A percentile compares a stretch with the other conserved stretches of the same genome.
Conservation (phyloP, 345 rosid genomes). For the Lepidium africanum region DNA sequence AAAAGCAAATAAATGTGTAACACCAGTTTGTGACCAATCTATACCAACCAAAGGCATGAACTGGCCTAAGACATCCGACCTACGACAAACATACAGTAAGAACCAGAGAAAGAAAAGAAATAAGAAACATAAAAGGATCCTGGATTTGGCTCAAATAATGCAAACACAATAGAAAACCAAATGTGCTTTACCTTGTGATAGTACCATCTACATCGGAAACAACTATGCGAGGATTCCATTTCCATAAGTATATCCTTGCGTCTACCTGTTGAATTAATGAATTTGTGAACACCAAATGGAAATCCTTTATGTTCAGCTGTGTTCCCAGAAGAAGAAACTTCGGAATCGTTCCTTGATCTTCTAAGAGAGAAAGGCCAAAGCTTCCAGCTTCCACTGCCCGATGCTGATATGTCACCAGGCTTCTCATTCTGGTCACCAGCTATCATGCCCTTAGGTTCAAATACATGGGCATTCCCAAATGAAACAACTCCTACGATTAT, state of each 20-base stretch:
- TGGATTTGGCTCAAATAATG: background rate
- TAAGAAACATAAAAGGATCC: constrained; percentile 1
- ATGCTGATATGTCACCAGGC: constrained; percentile 33
- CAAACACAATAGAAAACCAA: background rate
- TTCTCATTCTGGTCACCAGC: constrained; percentile 41
- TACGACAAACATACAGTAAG: constrained; percentile 21
- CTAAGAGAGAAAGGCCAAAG: constrained; percentile 78
- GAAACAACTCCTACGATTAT: constrained; percentile 44
- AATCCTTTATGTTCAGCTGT: constrained; percentile 17
- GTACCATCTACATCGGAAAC: constrained; percentile 99
- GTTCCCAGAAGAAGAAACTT: constrained; percentile 31
- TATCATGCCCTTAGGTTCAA: constrained; percentile 56
- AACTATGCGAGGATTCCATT: constrained; percentile 84
- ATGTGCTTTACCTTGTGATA: constrained; percentile 62
- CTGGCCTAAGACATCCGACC: constrained; percentile 97
- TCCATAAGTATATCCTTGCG: constrained; percentile 90
- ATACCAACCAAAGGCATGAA: constrained; percentile 95
- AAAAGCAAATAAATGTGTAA: constrained; percentile 57
- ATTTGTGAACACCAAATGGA: background rate
- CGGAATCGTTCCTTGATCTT: constrained; percentile 32
- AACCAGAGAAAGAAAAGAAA: background rate
- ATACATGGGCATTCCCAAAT: constrained; percentile 37
- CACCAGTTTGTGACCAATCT: constrained; percentile 97
- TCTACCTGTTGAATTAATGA: constrained; percentile 55
- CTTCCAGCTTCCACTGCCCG: constrained; percentile 64